phyloP scores from a whole-genome alignment of 345 rosid genomes.

The Eutrema japonicum region DNA sequence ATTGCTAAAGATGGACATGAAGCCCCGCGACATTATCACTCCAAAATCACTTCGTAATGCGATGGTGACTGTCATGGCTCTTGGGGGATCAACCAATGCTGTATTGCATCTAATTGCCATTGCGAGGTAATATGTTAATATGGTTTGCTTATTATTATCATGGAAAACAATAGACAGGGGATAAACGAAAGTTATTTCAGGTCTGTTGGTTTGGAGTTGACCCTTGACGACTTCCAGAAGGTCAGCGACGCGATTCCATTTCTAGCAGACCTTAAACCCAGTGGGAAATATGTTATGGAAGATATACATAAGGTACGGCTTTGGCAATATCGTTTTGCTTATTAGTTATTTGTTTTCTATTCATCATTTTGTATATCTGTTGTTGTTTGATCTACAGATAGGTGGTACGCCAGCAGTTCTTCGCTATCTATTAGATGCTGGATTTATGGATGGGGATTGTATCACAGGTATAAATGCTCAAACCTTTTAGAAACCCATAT shows the following conservation, averaged over 20 bases:
- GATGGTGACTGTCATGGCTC: conserved; percentile 97
- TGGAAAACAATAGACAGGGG: conserved; percentile 16
- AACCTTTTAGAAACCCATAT: not conserved
- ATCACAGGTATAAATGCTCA: conserved; percentile 62
- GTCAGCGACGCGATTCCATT: conserved; percentile 90
- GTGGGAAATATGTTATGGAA: conserved; percentile 98
- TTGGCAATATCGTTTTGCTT: conserved; percentile 7
- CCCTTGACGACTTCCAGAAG: conserved; percentile 95
- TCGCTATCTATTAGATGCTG: conserved; percentile 69
- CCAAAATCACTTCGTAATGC: conserved; percentile 83
- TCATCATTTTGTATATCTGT: conserved; percentile 22
- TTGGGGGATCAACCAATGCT: conserved; percentile 98
- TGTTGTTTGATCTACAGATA: conserved; percentile 48
- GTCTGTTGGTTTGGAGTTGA: conserved; percentile 92
- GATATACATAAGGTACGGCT: conserved; percentile 84
- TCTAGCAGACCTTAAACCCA: conserved; percentile 95
- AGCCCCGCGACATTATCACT: conserved; percentile 93
- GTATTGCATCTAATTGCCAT: conserved; percentile 95
- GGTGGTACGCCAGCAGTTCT: conserved; percentile 89
- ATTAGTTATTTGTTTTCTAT: not conserved
- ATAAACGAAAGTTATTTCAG: conserved; percentile 52
- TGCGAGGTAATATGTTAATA: conserved; percentile 63
- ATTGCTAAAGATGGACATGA: conserved; percentile 83
- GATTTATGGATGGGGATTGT: conserved; percentile 71
- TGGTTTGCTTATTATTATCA: conserved; percentile 10